Evolutionary conservation across 1,284 basidiomycete genomes (phyloP), one percentile per base, ranked within the genome.

Genomic region (Rhizopogon parksii): DNA sequence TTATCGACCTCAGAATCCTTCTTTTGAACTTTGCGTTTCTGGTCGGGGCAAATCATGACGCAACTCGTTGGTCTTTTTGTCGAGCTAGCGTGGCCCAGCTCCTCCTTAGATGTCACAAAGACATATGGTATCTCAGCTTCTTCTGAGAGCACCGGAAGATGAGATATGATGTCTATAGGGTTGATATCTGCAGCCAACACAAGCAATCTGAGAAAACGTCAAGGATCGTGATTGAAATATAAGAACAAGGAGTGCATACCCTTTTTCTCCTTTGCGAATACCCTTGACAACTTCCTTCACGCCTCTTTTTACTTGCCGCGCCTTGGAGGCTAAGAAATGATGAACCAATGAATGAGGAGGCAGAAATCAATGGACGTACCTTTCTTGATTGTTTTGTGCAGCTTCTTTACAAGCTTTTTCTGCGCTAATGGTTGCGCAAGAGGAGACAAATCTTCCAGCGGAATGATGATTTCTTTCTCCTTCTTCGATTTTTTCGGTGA

Each of bases 31-130:
- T 83, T 87, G 61, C 80, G 80, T 66, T 91, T 91, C 60, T 83
- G 76, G 62, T 83, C 76, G 0, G 87, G 88, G 68, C 84, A 90
- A 53, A 99, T 79, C 84, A 99, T 92, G 11, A 99, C 94, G 70
- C 94, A 97, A 61, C 91, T 95, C 40, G 96, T 99, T 37, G 96
- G 95, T 60, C 96, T 84, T 74, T 99, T 99, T 46, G 96, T 99
- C 48, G 91, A 88, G 63, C 92, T 94, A 12, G 95, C 93, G 57
- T 88, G 85, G 1, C 96, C 96, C 21, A 99, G 83, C 62, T 98
- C 95, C 71, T 96, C 92, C 68, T 94, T 95, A 9, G 88, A 91
- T 0, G 83, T 66, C 15, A 92, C 86, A 64, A 89, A 89, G 38
- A 95, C 80, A 68, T 98, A 99, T 14, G 95, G 95, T 64, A 97